Percentiles rank a stretch among this genome's conserved stretches.
phyloP scores from a whole-genome alignment of 2,329 filamentous ascomycete genomes.

The Byssoonygena ceratinophila region DNA sequence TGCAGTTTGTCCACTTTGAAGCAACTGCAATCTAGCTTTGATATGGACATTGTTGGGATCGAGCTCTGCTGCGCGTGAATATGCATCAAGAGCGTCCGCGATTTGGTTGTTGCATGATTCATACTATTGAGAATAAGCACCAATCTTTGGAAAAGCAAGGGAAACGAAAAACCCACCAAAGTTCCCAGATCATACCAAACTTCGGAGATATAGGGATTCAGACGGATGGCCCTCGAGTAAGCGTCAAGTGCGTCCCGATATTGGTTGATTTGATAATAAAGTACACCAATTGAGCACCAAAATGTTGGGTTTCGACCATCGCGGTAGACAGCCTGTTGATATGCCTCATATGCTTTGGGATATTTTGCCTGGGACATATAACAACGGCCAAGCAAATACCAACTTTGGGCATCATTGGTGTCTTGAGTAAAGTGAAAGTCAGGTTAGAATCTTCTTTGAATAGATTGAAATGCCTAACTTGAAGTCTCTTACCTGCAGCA shows the following conservation, averaged over 20 bases:
- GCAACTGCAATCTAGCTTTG: slow-evolving; percentile 81
- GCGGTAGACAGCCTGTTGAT: slow-evolving; percentile 96
- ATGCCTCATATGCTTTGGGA: slow-evolving; percentile 95
- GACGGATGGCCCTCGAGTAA: slow-evolving; percentile 87
- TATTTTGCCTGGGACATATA: slow-evolving; percentile 99
- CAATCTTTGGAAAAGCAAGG: slow-evolving; percentile 22
- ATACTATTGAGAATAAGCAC: slow-evolving; percentile 48
- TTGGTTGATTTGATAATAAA: slow-evolving; percentile 99
- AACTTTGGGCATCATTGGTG: slow-evolving; percentile 90
- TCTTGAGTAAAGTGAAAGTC: slow-evolving; percentile 46
- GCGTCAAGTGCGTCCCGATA: slow-evolving; percentile 96
- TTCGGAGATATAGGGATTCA: slow-evolving; percentile 97
- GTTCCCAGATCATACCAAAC: slow-evolving; percentile 99
- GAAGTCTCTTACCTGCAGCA: slow-evolving; percentile 64
- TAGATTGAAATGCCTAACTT: too few species aligned
- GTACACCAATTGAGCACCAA: slow-evolving; percentile 97
- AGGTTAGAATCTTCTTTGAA: background rate
- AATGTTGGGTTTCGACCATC: slow-evolving; percentile 97
- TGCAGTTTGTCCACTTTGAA: slow-evolving; percentile 70
- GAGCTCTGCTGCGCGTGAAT: slow-evolving; percentile 85
- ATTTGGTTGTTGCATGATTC: slow-evolving; percentile 99
- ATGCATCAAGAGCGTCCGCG: slow-evolving; percentile 88
- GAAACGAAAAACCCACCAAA: slow-evolving; percentile 53
- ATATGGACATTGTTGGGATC: slow-evolving; percentile 91
- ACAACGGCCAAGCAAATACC: slow-evolving; percentile 93